Evolutionary conservation across 805 yeast species (phyloP), one percentile per base, ranked within the genome.

Genomic region (Yarrowia bubula): DNA sequence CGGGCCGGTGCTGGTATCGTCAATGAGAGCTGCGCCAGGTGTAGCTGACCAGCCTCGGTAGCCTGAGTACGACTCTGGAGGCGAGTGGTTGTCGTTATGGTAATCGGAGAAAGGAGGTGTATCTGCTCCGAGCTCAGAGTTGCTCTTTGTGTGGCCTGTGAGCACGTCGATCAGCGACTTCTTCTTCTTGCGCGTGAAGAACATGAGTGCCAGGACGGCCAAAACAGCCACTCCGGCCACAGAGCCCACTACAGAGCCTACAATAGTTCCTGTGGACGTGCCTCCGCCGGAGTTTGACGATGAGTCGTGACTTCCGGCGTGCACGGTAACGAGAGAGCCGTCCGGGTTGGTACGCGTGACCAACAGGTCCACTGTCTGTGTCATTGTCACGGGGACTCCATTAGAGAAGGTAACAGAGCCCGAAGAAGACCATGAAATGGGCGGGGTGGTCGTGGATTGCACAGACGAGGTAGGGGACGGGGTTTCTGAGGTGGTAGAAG

Each of bases 231-330:
- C 53, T 14, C 73, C 72, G 37, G 72, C 73, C 18, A 70, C 70
- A 1, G 73, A 69, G 14, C 72, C 72, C 14, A 70, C 68, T 3
- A 70, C 70, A 1, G 72, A 68, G 17, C 71, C 73, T 8, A 69
- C 72, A 14, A 71, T 69, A 11, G 68, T 69, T 6, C 65, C 65
- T 15, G 70, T 66, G 14, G 63, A 55, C 11, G 53, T 68, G n/a
- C 46, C 61, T 10, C 68, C 50, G 17, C 44, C 61, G 4, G 46
- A 31, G 17, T 9, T 18, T n/a, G 60, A n/a, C 8, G 37, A 14
- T 6, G 58, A 51, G 35, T 44, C 64, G 18, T 35, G 50, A 3
- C 43, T 9, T 8, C 42, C 50, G 6, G 51, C 51, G 22, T 37
- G 39, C 9, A 44, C 50, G 17, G 64, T 58, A 1, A 43, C 64